Conservation (phyloP, 768 basidiomycete species). For the Agrocybe chaxingu region DNA sequence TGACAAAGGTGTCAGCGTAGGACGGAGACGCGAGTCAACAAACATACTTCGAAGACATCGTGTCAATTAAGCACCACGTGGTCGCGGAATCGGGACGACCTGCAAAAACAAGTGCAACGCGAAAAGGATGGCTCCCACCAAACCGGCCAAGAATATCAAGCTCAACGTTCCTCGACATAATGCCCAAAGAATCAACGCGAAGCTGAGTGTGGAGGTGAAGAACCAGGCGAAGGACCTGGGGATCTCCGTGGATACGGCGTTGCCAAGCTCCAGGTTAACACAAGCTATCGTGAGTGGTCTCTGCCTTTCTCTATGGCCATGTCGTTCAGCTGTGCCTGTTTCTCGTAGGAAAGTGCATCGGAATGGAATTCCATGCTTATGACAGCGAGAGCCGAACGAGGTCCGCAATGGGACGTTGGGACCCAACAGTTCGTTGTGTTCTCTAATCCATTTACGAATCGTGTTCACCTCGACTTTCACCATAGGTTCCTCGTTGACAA, state of each 20-base stretch:
- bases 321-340: not conserved
- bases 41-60: not conserved
- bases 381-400: constrained; percentile 76
- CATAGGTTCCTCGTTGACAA: constrained; percentile 74
- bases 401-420: constrained; percentile 86
- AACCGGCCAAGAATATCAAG: constrained; percentile 53
- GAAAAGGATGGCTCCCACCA: constrained; percentile 54
- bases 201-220: constrained; percentile 59
- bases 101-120: constrained; percentile 3
- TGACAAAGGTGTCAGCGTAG: too few relatives aligned
- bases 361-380: constrained; percentile 83
- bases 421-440: constrained; percentile 71
- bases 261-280: constrained; percentile 61
- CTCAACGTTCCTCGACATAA: constrained; percentile 73
- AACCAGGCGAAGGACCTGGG: constrained; percentile 46
- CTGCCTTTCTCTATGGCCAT: not conserved
- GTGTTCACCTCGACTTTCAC: not conserved
- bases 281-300: constrained; percentile 60
- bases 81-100: constrained; percentile 8
- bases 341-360: constrained; percentile 64
- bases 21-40: too few relatives aligned
- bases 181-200: constrained; percentile 66
- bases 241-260: constrained; percentile 53
- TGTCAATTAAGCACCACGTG: constrained; percentile 12
- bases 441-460: not conserved